Evolutionary conservation across 2,329 filamentous ascomycete genomes (phyloP).

Genomic region (Alternaria tenuissima): DNA sequence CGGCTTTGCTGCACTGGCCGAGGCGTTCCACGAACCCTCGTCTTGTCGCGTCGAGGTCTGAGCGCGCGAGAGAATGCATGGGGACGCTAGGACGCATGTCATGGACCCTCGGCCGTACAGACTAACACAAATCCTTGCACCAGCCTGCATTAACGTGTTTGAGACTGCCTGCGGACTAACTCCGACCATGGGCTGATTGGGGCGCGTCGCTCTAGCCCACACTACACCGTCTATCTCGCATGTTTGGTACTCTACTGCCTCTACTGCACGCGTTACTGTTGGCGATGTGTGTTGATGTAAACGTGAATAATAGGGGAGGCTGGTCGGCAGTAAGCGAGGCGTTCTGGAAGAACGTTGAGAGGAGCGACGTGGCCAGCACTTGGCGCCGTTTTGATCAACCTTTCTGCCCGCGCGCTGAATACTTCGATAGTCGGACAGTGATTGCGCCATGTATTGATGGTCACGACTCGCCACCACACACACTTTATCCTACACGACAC

Average conservation of each 20-base stretch:
- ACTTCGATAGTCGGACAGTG: constrained; percentile 3
- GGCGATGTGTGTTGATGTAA: constrained; percentile 9
- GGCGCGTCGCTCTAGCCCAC: background rate
- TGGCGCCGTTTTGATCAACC: background rate
- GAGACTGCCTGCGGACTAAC: constrained; percentile 4
- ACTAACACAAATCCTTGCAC: constrained; percentile 1
- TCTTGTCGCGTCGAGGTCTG: background rate
- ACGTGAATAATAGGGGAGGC: background rate
- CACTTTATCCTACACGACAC: constrained; percentile 8
- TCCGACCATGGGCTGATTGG: constrained; percentile 4
- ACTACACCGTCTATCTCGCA: constrained; percentile 13
- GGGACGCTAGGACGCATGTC: constrained; percentile 4
- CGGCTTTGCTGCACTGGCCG: background rate
- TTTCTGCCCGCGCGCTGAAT: background rate
- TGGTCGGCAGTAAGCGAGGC: background rate
- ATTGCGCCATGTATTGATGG: constrained; percentile 18
- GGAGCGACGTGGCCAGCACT: constrained; percentile 6
- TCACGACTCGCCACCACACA: constrained; percentile 11
- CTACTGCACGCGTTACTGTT: constrained; percentile 12
- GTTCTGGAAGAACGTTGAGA: background rate
- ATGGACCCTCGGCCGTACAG: constrained; percentile 9
- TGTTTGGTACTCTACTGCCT: constrained; percentile 22
- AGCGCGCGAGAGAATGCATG: background rate
- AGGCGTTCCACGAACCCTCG: constrained; percentile 6
- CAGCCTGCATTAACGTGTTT: constrained; percentile 18